Percentiles rank a stretch among this genome's conserved stretches.
Evolutionary conservation across 2,329 filamentous ascomycete species (phyloP).

Genomic region (Paraphoma sp.): DNA sequence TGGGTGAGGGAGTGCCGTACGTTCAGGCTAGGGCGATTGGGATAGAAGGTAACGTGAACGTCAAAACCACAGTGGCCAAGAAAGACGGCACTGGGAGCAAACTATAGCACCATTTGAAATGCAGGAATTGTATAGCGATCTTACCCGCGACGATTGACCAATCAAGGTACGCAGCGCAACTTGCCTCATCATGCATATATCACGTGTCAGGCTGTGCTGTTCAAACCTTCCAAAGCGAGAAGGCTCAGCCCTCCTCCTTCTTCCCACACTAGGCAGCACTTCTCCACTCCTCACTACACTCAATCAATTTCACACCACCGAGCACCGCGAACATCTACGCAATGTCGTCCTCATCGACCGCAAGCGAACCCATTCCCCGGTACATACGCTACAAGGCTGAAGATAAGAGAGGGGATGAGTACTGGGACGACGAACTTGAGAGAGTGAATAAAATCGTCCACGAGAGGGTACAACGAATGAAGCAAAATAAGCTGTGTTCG

Average conservation of each 20-base stretch:
- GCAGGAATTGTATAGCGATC: not conserved
- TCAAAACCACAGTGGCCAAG: slow-evolving; percentile 7
- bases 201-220: not conserved
- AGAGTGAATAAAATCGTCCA: not conserved
- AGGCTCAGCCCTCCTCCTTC: not conserved
- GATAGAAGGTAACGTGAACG: slow-evolving; percentile 7
- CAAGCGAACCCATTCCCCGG: not conserved
- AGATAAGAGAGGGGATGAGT: not conserved
- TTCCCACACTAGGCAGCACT: not conserved
- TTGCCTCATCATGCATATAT: not conserved
- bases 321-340: not conserved
- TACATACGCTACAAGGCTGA: slow-evolving; percentile 2
- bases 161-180: not conserved
- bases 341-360: not conserved
- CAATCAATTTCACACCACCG: not conserved
- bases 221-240: not conserved
- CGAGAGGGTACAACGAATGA: not conserved
- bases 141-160: no score
- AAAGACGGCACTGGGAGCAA: not conserved
- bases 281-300: not conserved
- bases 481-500: not conserved
- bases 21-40: slow-evolving; percentile 17
- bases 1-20: slow-evolving; percentile 49
- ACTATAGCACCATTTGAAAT: not conserved
- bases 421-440: not conserved